Evolutionary conservation across 1,139 yeast species (phyloP).

Genomic region (Zygosaccharomyces pseudobailii): DNA sequence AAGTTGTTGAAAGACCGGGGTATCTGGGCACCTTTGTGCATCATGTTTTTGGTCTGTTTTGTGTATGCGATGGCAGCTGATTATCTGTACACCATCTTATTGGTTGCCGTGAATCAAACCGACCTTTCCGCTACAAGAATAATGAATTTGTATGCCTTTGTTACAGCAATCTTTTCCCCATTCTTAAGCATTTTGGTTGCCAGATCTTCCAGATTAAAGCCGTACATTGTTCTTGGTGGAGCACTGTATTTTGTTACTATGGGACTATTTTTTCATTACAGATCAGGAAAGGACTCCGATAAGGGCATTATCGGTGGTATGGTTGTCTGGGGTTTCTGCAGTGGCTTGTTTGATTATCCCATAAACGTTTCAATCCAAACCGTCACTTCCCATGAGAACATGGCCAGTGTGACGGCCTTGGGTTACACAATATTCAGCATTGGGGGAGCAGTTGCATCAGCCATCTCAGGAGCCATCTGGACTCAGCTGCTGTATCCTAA

Average conservation of each 20-base stretch:
- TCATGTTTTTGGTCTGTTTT: slow-evolving; percentile 42
- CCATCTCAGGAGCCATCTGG: slow-evolving; percentile 63
- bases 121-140: slow-evolving; percentile 62
- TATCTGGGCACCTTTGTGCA: slow-evolving; percentile 55
- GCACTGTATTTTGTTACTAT: slow-evolving; percentile 51
- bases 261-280: slow-evolving; percentile 54
- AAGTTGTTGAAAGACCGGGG: slow-evolving; percentile 59
- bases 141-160: slow-evolving; percentile 58
- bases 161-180: slow-evolving; percentile 58
- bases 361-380: slow-evolving; percentile 62
- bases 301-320: slow-evolving; percentile 63
- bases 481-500: slow-evolving; percentile 42
- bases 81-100: slow-evolving; percentile 57
- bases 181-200: slow-evolving; percentile 53
- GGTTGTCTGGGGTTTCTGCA: slow-evolving; percentile 66
- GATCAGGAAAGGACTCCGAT: slow-evolving; percentile 48
- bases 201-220: slow-evolving; percentile 50
- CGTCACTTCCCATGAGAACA: slow-evolving; percentile 56
- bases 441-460: slow-evolving; percentile 50
- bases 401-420: slow-evolving; percentile 59
- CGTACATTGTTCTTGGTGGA: slow-evolving; percentile 56
- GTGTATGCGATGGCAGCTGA: slow-evolving; percentile 67
- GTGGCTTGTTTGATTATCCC: slow-evolving; percentile 66
- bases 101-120: slow-evolving; percentile 58
- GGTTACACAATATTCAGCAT: slow-evolving; percentile 52